Conservation (phyloP, 164 flowering plant species). For the Berberis vulgaris region DNA sequence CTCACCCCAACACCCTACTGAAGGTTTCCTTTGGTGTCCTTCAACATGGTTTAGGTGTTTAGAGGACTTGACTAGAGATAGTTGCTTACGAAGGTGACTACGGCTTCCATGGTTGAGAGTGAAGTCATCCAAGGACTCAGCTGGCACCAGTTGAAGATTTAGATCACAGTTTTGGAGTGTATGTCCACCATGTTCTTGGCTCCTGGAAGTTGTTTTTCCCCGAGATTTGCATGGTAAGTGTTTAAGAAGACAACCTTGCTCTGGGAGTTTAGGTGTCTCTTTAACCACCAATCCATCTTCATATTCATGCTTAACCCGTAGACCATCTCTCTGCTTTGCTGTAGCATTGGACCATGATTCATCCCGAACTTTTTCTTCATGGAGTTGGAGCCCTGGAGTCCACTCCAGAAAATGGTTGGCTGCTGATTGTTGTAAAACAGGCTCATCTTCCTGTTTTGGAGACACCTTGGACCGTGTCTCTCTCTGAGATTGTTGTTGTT, state of each 20-base stretch:
- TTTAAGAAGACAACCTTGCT: background rate
- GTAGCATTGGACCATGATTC: constrained; percentile 4
- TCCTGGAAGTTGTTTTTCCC: too few species aligned
- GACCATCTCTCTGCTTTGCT: background rate
- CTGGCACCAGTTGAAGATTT: background rate
- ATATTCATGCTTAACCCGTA: background rate
- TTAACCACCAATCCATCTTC: background rate
- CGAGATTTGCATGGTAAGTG: background rate
- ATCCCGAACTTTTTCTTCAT: background rate
- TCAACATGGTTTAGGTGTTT: too few species aligned
- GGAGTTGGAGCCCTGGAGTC: background rate
- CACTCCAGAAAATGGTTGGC: background rate
- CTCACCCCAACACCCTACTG: too few species aligned
- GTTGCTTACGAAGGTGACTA: too few species aligned
- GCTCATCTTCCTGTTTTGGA: too few species aligned
- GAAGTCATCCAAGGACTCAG: too few species aligned
- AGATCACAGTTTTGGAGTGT: background rate
- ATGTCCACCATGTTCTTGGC: too few species aligned
- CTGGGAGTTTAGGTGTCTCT: constrained; percentile 7
- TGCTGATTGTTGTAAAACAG: background rate
- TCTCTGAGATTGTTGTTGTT: background rate
- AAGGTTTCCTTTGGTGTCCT: too few species aligned
- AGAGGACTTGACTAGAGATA: too few species aligned
- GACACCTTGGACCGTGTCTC: too few species aligned
- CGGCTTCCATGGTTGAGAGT: too few species aligned